Evolutionary conservation across 177 flowering plant species (phyloP).

Genomic region (Tripterygium wilfordii): DNA sequence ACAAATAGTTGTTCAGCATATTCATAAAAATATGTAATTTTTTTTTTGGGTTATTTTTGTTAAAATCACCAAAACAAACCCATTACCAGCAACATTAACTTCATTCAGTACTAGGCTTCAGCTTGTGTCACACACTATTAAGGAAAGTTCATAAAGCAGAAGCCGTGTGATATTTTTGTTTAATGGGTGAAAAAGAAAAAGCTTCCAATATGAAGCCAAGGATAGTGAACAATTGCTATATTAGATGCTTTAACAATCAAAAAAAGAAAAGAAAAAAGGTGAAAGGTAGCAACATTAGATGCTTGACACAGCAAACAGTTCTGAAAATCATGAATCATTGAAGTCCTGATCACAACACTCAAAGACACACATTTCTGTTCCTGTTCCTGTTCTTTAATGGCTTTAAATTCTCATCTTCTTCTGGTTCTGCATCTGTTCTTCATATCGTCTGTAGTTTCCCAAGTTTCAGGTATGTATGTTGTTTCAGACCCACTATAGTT

Average conservation of each 20-base stretch:
- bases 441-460: slow-evolving; percentile 37
- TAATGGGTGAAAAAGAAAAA: slow-evolving; percentile 36
- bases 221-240: slow-evolving; percentile 16
- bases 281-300: slow-evolving; percentile 8
- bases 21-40: no score
- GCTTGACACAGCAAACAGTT: slow-evolving; percentile 9
- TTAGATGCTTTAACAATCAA: slow-evolving; percentile 15
- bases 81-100: neutral
- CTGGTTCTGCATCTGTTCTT: slow-evolving; percentile 32
- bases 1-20: no score
- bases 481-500: neutral
- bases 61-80: neutral
- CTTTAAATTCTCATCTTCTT: slow-evolving; percentile 16
- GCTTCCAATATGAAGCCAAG: slow-evolving; percentile 31
- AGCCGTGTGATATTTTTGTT: slow-evolving; percentile 4
- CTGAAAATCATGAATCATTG: neutral
- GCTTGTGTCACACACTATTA: slow-evolving; percentile 16
- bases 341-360: slow-evolving; percentile 1
- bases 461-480: slow-evolving; percentile 57
- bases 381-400: slow-evolving; percentile 39
- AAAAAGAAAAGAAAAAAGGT: slow-evolving; percentile 4
- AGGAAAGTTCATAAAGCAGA: slow-evolving; percentile 15
- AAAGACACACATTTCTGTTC: neutral
- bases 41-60: no score
- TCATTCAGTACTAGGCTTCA: neutral